Conservation (phyloP, 306 rosid species). For the Quercus engelmannii region DNA sequence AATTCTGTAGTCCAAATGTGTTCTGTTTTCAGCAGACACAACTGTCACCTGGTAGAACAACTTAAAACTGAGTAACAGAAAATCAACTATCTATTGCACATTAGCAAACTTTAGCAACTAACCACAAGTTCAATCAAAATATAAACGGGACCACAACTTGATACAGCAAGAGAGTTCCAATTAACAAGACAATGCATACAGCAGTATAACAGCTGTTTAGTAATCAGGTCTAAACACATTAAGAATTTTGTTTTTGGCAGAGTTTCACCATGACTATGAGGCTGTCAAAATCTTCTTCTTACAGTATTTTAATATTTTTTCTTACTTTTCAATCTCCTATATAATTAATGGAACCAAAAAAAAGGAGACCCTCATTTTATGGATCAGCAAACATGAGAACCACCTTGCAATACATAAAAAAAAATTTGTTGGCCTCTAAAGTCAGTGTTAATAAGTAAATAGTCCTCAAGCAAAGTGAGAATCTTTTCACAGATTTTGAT, state of each 20-base stretch:
- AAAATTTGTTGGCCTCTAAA: background rate
- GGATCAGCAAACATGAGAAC: background rate
- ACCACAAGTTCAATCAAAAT: background rate
- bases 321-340: background rate
- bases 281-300: background rate
- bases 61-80: background rate
- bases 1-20: background rate
- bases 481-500: background rate
- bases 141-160: background rate
- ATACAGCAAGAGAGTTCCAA: background rate
- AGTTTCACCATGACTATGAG: background rate
- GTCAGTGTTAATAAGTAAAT: background rate
- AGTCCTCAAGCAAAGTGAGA: background rate
- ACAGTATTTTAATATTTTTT: background rate
- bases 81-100: background rate
- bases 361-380: background rate
- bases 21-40: background rate
- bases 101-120: background rate
- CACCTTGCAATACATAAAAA: background rate
- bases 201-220: background rate
- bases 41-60: conserved; percentile 13
- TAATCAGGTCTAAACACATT: background rate
- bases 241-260: background rate
- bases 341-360: background rate
- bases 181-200: background rate